Base-by-base conservation (phyloP, 768 basidiomycete genomes). In the Kwoniella mangroviensis region DNA sequence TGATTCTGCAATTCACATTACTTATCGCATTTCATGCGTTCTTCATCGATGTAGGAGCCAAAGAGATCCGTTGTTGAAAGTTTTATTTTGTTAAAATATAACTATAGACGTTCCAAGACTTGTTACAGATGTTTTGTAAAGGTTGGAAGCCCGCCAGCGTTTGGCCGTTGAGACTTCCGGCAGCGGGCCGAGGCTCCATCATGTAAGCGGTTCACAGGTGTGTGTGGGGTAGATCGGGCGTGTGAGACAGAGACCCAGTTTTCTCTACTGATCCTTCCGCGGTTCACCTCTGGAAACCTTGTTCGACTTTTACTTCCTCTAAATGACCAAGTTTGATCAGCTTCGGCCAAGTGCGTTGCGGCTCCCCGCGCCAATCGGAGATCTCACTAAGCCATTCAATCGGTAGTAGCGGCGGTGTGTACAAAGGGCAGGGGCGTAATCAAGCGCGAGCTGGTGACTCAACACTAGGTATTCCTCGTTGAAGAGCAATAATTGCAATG, bases 401-500 rank as follows among this genome's bases (percentile, higher is more conserved):
- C 89, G 88, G 90, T 91, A 90, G 89, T 91, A 90, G 90, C 88
- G 89, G 90, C 89, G 87, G 90, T 90, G 90, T 90, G 89, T 90
- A 90, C 89, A 90, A 90, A 90, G 90, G 89, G 90, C 90, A 90
- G 90, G 89, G 89, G 90, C 89, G 88, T 90, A 90, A 90, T 91
- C 90, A 89, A 89, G 90, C 88, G 89, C 87, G 86, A 90, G 90
- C 89, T 91, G 89, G 90, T 90, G 89, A 91, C 89, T 90, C 88
- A 88, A 88, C 87, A 90, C 90, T 90, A 90, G 89, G 89, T 87
- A 91, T 90, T 90, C 90, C 89, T 90, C 88, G 64, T 89, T 91
- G 89, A 91, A 90, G 90, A 90, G 89, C 90, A 88, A 91, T 90
- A 91, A 90, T 90, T 90, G 88, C 90, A 91, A 90, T 90, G 89